Conservation (phyloP, 129 eudicot species). For the Flaveria ramosissima region DNA sequence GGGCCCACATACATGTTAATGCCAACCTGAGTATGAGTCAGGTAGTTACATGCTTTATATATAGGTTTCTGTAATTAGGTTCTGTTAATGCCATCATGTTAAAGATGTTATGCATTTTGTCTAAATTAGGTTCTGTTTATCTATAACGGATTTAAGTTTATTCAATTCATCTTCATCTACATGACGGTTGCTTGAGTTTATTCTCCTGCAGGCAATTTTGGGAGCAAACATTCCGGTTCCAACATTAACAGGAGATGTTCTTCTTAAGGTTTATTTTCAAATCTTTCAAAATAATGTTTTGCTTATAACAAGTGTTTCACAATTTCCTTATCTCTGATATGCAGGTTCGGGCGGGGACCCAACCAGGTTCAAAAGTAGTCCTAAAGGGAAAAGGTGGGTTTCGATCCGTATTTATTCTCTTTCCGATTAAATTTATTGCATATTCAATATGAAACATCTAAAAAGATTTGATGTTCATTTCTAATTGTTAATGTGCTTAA, state of each 20-base stretch:
- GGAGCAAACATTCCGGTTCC: slow-evolving; percentile 86
- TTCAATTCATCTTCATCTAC: background rate
- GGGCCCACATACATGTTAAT: slow-evolving; percentile 83
- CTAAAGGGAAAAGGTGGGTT: slow-evolving; percentile 70
- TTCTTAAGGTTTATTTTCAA: slow-evolving; percentile 58
- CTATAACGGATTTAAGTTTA: background rate
- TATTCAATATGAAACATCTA: background rate
- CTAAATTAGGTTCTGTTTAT: background rate
- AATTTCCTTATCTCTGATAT: background rate
- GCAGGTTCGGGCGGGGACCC: slow-evolving; percentile 90
- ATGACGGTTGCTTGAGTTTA: slow-evolving; percentile 10
- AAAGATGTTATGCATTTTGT: background rate
- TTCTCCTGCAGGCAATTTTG: slow-evolving; percentile 65
- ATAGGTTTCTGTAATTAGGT: background rate
- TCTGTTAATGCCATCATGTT: too few relatives aligned
- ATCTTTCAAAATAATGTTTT: background rate
- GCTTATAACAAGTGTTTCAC: too few relatives aligned
- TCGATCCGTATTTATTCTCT: background rate
- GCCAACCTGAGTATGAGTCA: slow-evolving; percentile 64
- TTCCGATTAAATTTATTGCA: background rate
- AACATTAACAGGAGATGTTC: slow-evolving; percentile 87
- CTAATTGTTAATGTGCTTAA: background rate
- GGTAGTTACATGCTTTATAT: slow-evolving; percentile 37
- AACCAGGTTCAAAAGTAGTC: slow-evolving; percentile 88
- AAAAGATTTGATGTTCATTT: background rate